A percentile compares a stretch with the other conserved stretches of the same genome.
Conservation (phyloP, 2,329 filamentous ascomycete genomes). For the Xylaria sp. region DNA sequence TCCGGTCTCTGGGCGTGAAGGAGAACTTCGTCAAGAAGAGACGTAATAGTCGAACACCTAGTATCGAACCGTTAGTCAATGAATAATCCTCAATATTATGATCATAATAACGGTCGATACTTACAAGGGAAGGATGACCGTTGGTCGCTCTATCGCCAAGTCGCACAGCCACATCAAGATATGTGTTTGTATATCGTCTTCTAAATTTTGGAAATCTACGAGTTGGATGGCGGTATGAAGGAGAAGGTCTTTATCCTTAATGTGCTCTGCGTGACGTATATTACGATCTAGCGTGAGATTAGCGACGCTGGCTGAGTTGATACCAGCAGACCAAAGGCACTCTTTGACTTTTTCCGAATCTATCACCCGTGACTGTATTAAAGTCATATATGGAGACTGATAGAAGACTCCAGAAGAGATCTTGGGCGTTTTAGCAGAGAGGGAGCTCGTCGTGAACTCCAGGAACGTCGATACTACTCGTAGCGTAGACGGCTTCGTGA, state of each 20-base stretch:
- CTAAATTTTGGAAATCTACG: slow-evolving; percentile 72
- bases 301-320: slow-evolving; percentile 57
- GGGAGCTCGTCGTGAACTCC: slow-evolving; percentile 58
- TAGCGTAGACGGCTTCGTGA: slow-evolving; percentile 67
- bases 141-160: slow-evolving; percentile 63
- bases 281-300: slow-evolving; percentile 53
- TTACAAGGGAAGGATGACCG: slow-evolving; percentile 68
- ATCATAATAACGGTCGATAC: slow-evolving; percentile 43
- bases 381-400: slow-evolving; percentile 67
- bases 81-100: neutral
- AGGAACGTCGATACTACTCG: slow-evolving; percentile 71
- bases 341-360: slow-evolving; percentile 70
- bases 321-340: slow-evolving; percentile 68
- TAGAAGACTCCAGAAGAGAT: slow-evolving; percentile 47
- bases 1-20: slow-evolving; percentile 70
- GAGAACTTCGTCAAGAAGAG: slow-evolving; percentile 69
- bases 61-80: slow-evolving; percentile 35
- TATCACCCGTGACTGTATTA: slow-evolving; percentile 67
- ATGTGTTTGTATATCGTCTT: slow-evolving; percentile 69
- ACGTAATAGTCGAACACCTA: slow-evolving; percentile 66
- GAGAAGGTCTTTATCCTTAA: slow-evolving; percentile 70
- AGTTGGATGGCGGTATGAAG: slow-evolving; percentile 71
- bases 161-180: slow-evolving; percentile 69
- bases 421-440: slow-evolving; percentile 46
- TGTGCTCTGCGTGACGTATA: slow-evolving; percentile 55